A percentile compares a stretch with the other conserved stretches of the same genome.
Evolutionary conservation across 306 rosid species (phyloP).

Genomic region (Prunus armeniaca): DNA sequence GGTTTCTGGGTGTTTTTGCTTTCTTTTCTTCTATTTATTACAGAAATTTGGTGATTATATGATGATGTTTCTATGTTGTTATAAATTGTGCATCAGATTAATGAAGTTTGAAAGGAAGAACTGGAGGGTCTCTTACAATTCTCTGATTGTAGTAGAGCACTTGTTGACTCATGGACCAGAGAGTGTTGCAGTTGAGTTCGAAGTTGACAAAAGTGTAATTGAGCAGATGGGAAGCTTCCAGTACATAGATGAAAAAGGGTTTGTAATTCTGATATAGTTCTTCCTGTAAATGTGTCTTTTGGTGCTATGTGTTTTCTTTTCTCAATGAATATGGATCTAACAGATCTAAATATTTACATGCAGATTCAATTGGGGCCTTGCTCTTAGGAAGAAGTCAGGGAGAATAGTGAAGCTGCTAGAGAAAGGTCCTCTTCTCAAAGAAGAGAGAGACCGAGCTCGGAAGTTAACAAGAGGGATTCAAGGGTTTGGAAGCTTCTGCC

Average conservation of each 20-base stretch:
- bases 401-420: conserved; percentile 59
- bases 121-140: conserved; percentile 82
- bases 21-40: not conserved
- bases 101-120: conserved; percentile 70
- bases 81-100: conserved; percentile 42
- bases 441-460: conserved; percentile 75
- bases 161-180: conserved; percentile 93
- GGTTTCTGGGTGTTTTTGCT: conserved; percentile 14
- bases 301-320: too few relatives aligned
- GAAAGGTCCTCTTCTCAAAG: conserved; percentile 60
- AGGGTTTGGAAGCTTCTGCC: conserved; percentile 82
- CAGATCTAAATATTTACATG: not conserved
- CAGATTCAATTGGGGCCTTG: conserved; percentile 96
- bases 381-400: conserved; percentile 76
- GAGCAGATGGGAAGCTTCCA: conserved; percentile 61
- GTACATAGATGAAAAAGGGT: conserved; percentile 73
- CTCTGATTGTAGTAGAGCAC: conserved; percentile 70
- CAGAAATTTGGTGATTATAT: not conserved
- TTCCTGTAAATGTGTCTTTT: too few relatives aligned
- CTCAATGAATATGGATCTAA: too few relatives aligned
- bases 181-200: conserved; percentile 76
- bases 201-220: conserved; percentile 58
- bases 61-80: not conserved
- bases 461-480: conserved; percentile 80
- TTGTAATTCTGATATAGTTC: not conserved